Evolutionary conservation across 2,329 filamentous ascomycete species (phyloP).

Genomic region (Penicillium sp.): DNA sequence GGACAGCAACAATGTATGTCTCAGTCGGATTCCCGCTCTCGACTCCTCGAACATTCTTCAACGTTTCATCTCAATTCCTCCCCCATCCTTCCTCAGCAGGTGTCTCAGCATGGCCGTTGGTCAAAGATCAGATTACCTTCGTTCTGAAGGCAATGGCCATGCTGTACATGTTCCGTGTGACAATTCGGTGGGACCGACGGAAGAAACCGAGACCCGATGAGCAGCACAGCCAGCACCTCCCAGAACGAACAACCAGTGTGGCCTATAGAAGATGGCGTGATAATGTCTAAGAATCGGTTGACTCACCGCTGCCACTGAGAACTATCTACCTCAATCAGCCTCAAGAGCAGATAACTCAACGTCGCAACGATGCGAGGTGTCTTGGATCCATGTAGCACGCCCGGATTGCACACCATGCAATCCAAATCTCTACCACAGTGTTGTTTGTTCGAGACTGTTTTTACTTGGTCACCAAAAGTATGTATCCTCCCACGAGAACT

Average conservation of each 20-base stretch:
- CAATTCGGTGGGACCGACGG: constrained; percentile 12
- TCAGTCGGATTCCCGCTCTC: not conserved
- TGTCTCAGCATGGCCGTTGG: constrained; percentile 9
- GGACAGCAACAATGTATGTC: not conserved
- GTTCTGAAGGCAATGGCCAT: not conserved
- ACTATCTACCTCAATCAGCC: not conserved
- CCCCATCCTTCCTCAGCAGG: not conserved
- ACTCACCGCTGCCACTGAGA: not conserved
- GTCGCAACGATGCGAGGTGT: constrained; percentile 3
- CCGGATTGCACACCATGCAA: not conserved
- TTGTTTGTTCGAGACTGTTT: not conserved
- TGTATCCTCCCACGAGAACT: not conserved
- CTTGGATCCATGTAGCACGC: not conserved
- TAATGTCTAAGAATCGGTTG: no score
- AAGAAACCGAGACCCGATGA: constrained; percentile 6
- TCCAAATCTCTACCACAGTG: not conserved
- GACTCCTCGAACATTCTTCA: not conserved
- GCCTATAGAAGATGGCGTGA: no score
- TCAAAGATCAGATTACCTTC: not conserved
- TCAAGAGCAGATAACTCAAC: not conserved
- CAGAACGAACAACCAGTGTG: not conserved
- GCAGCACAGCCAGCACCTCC: not conserved
- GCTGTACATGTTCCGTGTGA: constrained; percentile 5
- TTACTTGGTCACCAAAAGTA: not conserved
- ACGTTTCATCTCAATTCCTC: not conserved